phyloP scores from a whole-genome alignment of 2,329 filamentous ascomycete species.

The Mycocentrospora acerina region DNA sequence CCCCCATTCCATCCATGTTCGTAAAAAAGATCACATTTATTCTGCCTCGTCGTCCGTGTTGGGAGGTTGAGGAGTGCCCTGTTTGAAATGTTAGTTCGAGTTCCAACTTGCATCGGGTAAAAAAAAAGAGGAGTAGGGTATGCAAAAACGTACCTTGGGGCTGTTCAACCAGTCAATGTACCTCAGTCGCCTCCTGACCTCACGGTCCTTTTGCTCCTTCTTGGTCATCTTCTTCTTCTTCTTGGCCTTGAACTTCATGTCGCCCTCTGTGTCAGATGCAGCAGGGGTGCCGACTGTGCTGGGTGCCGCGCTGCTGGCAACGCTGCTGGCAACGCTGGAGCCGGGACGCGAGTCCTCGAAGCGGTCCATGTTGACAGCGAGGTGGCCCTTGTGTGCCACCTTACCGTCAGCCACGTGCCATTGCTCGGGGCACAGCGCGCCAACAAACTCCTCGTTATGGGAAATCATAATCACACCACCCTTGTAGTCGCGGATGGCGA shows the following conservation, averaged over 20 bases:
- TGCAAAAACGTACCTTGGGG: conserved; percentile 49
- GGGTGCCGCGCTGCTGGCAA: conserved; percentile 39
- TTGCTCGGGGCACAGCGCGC: conserved; percentile 91
- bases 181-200: conserved; percentile 80
- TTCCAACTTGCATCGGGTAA: too few relatives aligned
- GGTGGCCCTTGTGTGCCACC: conserved; percentile 78
- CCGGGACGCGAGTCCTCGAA: conserved; percentile 81
- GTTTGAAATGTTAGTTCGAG: conserved; percentile 19
- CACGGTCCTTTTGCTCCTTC: conserved; percentile 91
- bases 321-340: conserved; percentile 55
- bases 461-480: conserved; percentile 99
- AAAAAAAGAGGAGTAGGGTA: background rate
- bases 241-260: conserved; percentile 88
- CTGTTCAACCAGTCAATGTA: conserved; percentile 79
- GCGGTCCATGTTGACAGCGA: conserved; percentile 72
- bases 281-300: conserved; percentile 61
- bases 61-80: conserved; percentile 44
- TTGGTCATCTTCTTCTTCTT: conserved; percentile 99
- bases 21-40: conserved; percentile 18
- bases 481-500: conserved; percentile 96
- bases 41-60: conserved; percentile 46
- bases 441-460: conserved; percentile 98
- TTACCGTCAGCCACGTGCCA: conserved; percentile 90
- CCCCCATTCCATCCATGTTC: background rate
- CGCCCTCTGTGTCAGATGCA: conserved; percentile 83